Evolutionary conservation across 257 asterid genomes (phyloP), one percentile per base, ranked within the genome.

Genomic region (Galeopsis tetrahit): DNA sequence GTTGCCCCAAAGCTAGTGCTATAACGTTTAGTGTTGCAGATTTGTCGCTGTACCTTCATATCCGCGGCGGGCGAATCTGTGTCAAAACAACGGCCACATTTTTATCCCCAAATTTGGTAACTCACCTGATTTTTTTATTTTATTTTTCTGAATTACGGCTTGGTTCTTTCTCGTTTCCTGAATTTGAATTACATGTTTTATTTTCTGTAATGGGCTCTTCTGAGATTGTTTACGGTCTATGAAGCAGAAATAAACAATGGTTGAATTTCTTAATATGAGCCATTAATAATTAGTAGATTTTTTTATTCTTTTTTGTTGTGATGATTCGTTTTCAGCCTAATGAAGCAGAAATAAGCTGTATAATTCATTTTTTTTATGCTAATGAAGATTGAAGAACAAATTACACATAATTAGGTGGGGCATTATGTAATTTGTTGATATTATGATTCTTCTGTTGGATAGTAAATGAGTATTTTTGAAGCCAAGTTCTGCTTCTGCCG

Each of bases 1-100:
- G 71, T 78, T 65, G 93, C 93, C 96, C 96, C 92, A 92, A 92
- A 83, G 93, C 98, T 86, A 85, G 96, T 90, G 98, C 98, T 48
- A 90, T 2, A 92, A 1, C 31, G 44, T 7, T 79, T 39, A 86
- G 98, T 93, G 96, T 90, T 93, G 93, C 93, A 87, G 92, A 82
- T 87, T 73, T 64, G 89, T 68, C 68, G 68, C 86, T 60, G 85
- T 84, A 79, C 89, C 85, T 72, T 32, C 34, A 11, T 51, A 7
- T 39, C 68, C 84, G 78, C 52, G 90, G 84, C 87, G 66, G 13
- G n/a, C n/a, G n/a, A n/a, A 72, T 82, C 77, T 90, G 97, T 89
- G 97, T 92, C 97, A 88, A 84, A 90, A 58, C 36, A 80, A 83
- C 82, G 94, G 88, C 95, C 6, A 90, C 2, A 86, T 69, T 43